A percentile compares a stretch with the other conserved stretches of the same genome.
These are phyloP conservation scores for Plasmodium vivax DNA, from an alignment of 169 alveolate genomes.

Conservation along the genomic window DNA sequence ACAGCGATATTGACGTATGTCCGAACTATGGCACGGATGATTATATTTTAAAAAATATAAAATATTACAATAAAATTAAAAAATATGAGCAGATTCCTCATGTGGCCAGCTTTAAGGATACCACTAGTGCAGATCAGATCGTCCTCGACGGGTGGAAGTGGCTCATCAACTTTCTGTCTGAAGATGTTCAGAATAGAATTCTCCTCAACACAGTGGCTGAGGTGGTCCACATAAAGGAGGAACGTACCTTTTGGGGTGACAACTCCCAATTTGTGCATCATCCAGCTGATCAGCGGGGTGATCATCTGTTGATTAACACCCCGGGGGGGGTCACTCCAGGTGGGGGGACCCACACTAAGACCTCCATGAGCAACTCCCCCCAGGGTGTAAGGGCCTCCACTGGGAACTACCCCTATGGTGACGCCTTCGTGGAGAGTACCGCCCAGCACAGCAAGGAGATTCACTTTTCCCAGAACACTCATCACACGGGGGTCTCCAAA, in stretches of 20 bases:
- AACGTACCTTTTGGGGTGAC: neutral
- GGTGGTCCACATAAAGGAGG: slow-evolving; percentile 52
- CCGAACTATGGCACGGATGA: slow-evolving; percentile 53
- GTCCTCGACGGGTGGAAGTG: slow-evolving; percentile 87
- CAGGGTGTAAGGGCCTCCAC: neutral
- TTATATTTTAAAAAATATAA: slow-evolving; percentile 33
- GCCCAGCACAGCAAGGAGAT: neutral
- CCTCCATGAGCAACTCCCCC: neutral
- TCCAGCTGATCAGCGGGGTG: neutral
- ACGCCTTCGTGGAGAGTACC: neutral
- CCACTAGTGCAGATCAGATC: slow-evolving; percentile 78
- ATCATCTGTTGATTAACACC: neutral
- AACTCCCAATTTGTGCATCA: neutral
- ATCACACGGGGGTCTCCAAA: neutral
- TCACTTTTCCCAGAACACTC: neutral
- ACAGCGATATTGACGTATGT: slow-evolving; percentile 53
- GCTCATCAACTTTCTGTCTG: slow-evolving; percentile 76
- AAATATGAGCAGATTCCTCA: slow-evolving; percentile 69
- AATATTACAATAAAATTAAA: slow-evolving; percentile 53
- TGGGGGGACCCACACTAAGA: neutral
- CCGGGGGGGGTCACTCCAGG: neutral
- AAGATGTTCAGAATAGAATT: slow-evolving; percentile 64
- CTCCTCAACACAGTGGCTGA: slow-evolving; percentile 78
- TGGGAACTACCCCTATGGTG: neutral
- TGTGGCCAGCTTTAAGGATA: slow-evolving; percentile 59